Evolutionary conservation across 176 grass and related monocot genomes (phyloP).

Genomic region (Oryza longistaminata): DNA sequence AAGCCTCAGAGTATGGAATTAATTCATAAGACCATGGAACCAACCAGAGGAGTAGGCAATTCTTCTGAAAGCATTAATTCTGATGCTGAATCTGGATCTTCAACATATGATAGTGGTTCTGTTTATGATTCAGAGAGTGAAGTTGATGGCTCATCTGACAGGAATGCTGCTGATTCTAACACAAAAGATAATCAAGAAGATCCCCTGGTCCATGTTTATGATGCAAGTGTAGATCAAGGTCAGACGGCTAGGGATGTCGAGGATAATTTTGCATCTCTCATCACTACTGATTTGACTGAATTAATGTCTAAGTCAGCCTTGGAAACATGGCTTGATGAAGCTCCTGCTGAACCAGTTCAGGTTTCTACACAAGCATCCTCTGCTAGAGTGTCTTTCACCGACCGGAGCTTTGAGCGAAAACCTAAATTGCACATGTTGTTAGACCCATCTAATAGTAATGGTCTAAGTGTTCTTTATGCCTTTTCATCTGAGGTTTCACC

Average conservation of each 20-base stretch:
- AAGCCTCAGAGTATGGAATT: conserved; percentile 75
- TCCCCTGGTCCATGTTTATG: conserved; percentile 59
- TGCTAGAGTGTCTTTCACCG: conserved; percentile 80
- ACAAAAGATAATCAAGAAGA: conserved; percentile 49
- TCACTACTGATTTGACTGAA: conserved; percentile 84
- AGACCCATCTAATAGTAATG: conserved; percentile 64
- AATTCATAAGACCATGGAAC: conserved; percentile 33
- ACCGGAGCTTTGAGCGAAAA: conserved; percentile 64
- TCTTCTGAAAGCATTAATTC: conserved; percentile 48
- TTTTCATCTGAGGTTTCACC: conserved; percentile 73
- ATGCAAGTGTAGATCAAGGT: conserved; percentile 49
- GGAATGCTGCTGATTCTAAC: conserved; percentile 35
- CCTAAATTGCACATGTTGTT: conserved; percentile 70
- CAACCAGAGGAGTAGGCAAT: conserved; percentile 24
- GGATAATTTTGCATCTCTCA: conserved; percentile 61
- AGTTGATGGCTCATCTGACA: conserved; percentile 39
- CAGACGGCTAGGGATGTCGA: conserved; percentile 50
- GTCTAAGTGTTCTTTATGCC: conserved; percentile 76
- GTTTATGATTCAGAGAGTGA: conserved; percentile 79
- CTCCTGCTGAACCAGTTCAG: conserved; percentile 47
- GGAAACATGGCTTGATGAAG: conserved; percentile 90
- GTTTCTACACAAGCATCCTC: conserved; percentile 42
- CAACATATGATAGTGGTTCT: conserved; percentile 62
- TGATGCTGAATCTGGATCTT: conserved; percentile 63
- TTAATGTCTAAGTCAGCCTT: conserved; percentile 83